A percentile compares a stretch with the other conserved stretches of the same genome.
phyloP scores from a whole-genome alignment of 106 monocot species.

The Chionographis japonica region DNA sequence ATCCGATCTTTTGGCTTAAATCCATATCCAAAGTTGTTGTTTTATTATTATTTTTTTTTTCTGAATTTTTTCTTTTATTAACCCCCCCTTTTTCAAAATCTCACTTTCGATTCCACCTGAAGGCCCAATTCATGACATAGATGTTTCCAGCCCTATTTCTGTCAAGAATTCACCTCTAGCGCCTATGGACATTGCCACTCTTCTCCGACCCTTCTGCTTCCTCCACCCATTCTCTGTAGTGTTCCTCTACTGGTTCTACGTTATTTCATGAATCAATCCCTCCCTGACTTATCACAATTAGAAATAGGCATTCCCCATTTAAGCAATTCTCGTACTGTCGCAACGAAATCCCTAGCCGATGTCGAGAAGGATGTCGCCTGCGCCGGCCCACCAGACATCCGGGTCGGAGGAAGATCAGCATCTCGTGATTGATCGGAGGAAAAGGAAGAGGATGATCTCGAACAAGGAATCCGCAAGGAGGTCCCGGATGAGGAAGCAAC shows the following conservation, averaged over 20 bases:
- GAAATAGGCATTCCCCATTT: neutral
- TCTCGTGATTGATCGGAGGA: conserved; percentile 16
- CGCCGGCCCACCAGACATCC: neutral
- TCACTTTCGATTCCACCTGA: too few species aligned
- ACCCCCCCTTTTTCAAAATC: too few species aligned
- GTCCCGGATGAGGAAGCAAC: conserved; percentile 15
- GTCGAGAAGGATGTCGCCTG: neutral
- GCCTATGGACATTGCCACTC: conserved; percentile 16
- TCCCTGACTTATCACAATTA: neutral
- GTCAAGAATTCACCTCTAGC: too few species aligned
- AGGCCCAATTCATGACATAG: too few species aligned
- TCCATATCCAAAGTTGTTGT: too few species aligned
- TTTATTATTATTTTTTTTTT: too few species aligned
- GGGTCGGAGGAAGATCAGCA: neutral
- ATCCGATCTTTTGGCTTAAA: too few species aligned
- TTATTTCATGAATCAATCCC: conserved; percentile 14
- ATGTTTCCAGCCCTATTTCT: neutral
- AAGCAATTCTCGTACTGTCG: neutral
- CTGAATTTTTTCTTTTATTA: too few species aligned
- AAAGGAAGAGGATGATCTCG: conserved; percentile 24
- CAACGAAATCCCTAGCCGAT: neutral
- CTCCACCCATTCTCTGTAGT: conserved; percentile 40
- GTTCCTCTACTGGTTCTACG: conserved; percentile 48
- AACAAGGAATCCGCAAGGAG: conserved; percentile 27
- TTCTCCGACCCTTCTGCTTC: conserved; percentile 14